Conservation (phyloP, 83 land plant genomes). For the Picea mariana region DNA sequence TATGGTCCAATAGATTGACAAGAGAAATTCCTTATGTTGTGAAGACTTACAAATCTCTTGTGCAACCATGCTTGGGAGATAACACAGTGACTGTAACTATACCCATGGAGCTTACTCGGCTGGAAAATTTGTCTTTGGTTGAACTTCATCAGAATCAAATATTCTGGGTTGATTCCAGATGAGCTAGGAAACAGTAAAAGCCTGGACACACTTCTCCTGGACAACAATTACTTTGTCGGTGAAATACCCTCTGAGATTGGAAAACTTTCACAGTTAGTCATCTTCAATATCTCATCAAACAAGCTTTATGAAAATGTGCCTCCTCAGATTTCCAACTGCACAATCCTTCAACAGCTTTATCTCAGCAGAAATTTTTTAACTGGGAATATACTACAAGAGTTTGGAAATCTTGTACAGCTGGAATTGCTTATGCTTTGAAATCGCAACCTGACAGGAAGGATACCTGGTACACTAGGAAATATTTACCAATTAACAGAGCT, state of each 20-base stretch:
- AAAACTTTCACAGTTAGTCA: conserved; percentile 41
- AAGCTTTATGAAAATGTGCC: conserved; percentile 49
- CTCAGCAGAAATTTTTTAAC: conserved; percentile 49
- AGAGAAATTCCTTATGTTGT: conserved; percentile 50
- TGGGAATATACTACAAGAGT: conserved; percentile 43
- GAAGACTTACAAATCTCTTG: conserved; percentile 38
- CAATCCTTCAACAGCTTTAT: conserved; percentile 33
- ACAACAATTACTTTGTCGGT: conserved; percentile 41
- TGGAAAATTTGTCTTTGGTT: conserved; percentile 41
- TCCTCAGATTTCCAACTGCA: conserved; percentile 37
- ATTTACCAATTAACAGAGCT: conserved; percentile 48
- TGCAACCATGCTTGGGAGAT: conserved; percentile 36
- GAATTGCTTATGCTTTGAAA: conserved; percentile 39
- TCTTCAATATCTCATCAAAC: conserved; percentile 64
- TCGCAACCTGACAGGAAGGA: conserved; percentile 40
- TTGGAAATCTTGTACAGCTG: conserved; percentile 44
- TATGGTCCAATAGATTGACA: conserved; percentile 40
- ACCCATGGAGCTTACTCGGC: conserved; percentile 46
- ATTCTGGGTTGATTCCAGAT: conserved; percentile 43
- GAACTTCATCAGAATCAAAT: conserved; percentile 46
- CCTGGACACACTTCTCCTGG: conserved; percentile 44
- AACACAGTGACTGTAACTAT: conserved; percentile 49
- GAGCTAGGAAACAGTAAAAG: conserved; percentile 35
- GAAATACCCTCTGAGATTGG: conserved; percentile 56
- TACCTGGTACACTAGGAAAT: conserved; percentile 46